These are phyloP conservation scores for Aspergillus caelatus DNA, from an alignment of 2,329 filamentous ascomycete species.

Conservation along the genomic window DNA sequence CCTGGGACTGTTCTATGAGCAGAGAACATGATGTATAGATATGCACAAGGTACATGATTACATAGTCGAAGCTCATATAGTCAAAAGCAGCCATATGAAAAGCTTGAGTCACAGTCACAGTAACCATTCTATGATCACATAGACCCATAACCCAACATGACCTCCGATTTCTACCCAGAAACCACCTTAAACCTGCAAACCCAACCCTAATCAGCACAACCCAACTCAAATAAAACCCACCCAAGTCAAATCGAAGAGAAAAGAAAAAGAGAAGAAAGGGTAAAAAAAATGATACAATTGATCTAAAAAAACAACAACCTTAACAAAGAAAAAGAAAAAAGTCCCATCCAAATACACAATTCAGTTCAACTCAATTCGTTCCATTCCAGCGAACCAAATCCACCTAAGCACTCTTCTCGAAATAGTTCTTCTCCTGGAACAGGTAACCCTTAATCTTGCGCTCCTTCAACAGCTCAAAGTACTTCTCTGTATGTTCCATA, in stretches of 20 bases:
- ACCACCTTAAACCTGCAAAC: background rate
- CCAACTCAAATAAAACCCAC: background rate
- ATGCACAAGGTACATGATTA: background rate
- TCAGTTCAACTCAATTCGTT: background rate
- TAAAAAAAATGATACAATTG: constrained; percentile 11
- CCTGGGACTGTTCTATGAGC: background rate
- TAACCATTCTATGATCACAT: background rate
- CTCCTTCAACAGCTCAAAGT: constrained; percentile 65
- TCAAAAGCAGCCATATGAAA: background rate
- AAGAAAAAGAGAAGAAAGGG: background rate
- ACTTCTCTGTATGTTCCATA: constrained; percentile 55
- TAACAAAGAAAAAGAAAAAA: constrained; percentile 2
- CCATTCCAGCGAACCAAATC: constrained; percentile 4
- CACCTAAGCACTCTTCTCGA: constrained; percentile 38
- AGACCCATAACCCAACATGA: background rate
- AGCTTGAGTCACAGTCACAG: background rate
- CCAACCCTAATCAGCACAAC: background rate
- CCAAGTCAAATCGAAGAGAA: background rate
- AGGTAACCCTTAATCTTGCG: constrained; percentile 66
- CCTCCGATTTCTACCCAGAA: background rate
- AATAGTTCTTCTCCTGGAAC: constrained; percentile 66
- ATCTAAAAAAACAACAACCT: constrained; percentile 16
- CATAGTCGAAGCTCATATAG: background rate
- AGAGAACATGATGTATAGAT: background rate
- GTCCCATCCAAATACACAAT: background rate